phyloP scores from a whole-genome alignment of 805 yeast species.

The Saturnispora kantuleensis region DNA sequence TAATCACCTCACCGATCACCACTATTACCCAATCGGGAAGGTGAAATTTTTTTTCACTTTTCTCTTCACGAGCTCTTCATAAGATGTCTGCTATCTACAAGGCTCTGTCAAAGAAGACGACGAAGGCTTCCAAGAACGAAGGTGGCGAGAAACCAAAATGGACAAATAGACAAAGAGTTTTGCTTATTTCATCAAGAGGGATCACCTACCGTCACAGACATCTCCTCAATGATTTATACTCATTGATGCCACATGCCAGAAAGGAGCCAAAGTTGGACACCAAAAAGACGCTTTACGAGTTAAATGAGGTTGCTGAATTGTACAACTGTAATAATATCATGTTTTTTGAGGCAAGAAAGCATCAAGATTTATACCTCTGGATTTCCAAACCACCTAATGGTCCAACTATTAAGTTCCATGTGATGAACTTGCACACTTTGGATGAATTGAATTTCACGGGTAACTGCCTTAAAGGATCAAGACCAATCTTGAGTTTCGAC shows the following conservation, averaged over 20 bases:
- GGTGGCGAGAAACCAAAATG: constrained; percentile 34
- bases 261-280: constrained; percentile 95
- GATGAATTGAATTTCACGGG: constrained; percentile 96
- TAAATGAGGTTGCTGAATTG: constrained; percentile 92
- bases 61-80: constrained; percentile 1
- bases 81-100: constrained; percentile 66
- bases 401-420: constrained; percentile 87
- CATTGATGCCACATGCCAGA: constrained; percentile 85
- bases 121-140: constrained; percentile 27
- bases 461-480: constrained; percentile 87
- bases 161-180: constrained; percentile 78
- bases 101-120: constrained; percentile 32
- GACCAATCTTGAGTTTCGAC: constrained; percentile 90
- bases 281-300: constrained; percentile 76
- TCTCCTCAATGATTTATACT: constrained; percentile 68
- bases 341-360: constrained; percentile 94
- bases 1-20: too few relatives aligned
- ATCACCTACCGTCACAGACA: constrained; percentile 94
- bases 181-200: constrained; percentile 89
- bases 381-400: constrained; percentile 95
- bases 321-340: constrained; percentile 94
- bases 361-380: constrained; percentile 91
- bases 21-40: not conserved
- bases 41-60: constrained; percentile 2
- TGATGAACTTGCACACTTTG: constrained; percentile 91